These are phyloP conservation scores for Rhodomyrtus psidioides DNA, from an alignment of 441 rosid genomes.

Conservation along the genomic window DNA sequence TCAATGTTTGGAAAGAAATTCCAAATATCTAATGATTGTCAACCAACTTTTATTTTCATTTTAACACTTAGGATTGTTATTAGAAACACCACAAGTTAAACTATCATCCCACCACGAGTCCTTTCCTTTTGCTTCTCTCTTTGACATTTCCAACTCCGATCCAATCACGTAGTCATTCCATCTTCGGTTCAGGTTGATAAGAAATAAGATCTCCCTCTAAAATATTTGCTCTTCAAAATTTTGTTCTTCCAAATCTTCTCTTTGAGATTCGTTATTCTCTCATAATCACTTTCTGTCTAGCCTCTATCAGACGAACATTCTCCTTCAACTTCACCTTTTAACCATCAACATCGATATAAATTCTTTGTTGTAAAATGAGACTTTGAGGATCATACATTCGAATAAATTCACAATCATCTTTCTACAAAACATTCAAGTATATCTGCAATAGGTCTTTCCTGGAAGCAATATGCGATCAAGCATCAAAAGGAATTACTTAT, in stretches of 20 bases:
- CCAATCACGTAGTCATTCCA: neutral
- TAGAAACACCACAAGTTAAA: neutral
- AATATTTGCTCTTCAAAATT: no score
- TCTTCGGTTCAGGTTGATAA: neutral
- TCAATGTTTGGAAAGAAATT: no score
- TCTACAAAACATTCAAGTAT: neutral
- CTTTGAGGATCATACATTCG: neutral
- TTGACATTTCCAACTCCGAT: neutral
- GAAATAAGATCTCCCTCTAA: neutral
- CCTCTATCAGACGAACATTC: no score
- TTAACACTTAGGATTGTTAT: neutral
- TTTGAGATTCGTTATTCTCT: no score
- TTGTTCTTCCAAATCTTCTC: neutral
- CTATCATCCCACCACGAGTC: neutral
- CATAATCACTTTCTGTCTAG: no score
- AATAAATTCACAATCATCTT: neutral
- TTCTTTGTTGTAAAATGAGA: neutral
- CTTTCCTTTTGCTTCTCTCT: neutral
- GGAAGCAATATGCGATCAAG: neutral
- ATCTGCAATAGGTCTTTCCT: fast-evolving
- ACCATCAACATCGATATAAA: neutral
- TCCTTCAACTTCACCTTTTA: no score
- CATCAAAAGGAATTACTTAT: neutral
- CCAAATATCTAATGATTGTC: no score
- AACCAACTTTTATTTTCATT: neutral